Evolutionary conservation across 2,329 filamentous ascomycete species (phyloP).

Genomic region (Mycosphaerella sp.): DNA sequence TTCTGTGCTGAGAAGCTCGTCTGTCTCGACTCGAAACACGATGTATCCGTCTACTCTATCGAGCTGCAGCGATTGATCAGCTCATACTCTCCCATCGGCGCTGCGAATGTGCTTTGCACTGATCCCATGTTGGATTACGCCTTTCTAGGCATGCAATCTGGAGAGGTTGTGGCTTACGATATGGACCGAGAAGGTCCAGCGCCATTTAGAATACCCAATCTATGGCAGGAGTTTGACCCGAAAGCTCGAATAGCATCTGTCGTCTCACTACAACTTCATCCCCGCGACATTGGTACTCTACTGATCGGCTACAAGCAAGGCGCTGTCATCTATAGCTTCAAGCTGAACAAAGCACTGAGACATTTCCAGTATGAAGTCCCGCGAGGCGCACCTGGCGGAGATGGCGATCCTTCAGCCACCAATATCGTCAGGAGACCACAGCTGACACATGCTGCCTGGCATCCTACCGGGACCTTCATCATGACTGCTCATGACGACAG

Average conservation of each 20-base stretch:
- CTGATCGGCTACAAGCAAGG: slow-evolving; percentile 87
- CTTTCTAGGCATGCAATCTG: slow-evolving; percentile 60
- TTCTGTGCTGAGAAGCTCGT: slow-evolving; percentile 84
- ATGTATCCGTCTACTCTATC: slow-evolving; percentile 77
- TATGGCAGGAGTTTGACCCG: slow-evolving; percentile 72
- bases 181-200: slow-evolving; percentile 73
- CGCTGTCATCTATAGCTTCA: slow-evolving; percentile 88
- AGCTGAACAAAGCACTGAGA: slow-evolving; percentile 71
- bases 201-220: slow-evolving; percentile 75
- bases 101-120: slow-evolving; percentile 66
- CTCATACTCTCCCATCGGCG: slow-evolving; percentile 69
- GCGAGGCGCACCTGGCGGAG: slow-evolving; percentile 72
- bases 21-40: slow-evolving; percentile 77
- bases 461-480: slow-evolving; percentile 87
- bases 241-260: slow-evolving; percentile 59
- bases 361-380: slow-evolving; percentile 81
- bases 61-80: slow-evolving; percentile 60
- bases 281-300: slow-evolving; percentile 84
- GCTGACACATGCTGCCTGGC: slow-evolving; percentile 82
- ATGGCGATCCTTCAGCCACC: slow-evolving; percentile 57
- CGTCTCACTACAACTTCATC: slow-evolving; percentile 77
- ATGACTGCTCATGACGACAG: slow-evolving; percentile 84
- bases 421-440: slow-evolving; percentile 63
- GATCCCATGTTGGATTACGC: slow-evolving; percentile 94
- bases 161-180: slow-evolving; percentile 88